Evolutionary conservation across 371 early-diverging fungal species (phyloP).

Genomic region (Circinella umbellata): DNA sequence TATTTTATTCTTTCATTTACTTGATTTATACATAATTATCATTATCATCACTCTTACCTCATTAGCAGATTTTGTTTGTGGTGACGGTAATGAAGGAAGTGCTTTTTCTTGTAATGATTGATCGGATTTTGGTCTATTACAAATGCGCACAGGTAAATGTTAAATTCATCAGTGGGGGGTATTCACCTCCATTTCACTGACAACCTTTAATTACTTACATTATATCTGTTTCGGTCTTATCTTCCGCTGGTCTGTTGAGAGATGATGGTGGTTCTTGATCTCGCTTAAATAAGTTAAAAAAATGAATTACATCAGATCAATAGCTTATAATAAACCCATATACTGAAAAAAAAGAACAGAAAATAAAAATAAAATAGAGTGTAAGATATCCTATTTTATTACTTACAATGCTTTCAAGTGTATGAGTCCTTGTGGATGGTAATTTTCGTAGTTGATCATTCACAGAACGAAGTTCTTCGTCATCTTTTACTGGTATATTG

Average conservation of each 20-base stretch:
- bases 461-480: slow-evolving; percentile 33
- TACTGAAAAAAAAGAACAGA: background rate
- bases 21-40: background rate
- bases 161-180: no score
- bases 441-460: slow-evolving; percentile 28
- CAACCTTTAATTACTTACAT: background rate
- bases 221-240: slow-evolving; percentile 1
- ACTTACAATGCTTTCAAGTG: background rate
- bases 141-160: background rate
- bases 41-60: background rate
- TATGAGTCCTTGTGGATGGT: slow-evolving; percentile 13
- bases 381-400: background rate
- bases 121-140: background rate
- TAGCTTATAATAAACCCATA: no score
- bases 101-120: background rate
- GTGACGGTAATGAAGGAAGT: slow-evolving; percentile 3
- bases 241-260: background rate
- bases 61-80: background rate
- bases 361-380: background rate
- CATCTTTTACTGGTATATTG: slow-evolving; percentile 32
- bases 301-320: background rate
- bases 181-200: no score
- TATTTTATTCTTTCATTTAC: background rate
- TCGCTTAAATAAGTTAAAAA: background rate
- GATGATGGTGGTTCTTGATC: background rate